phyloP scores from a whole-genome alignment of 2,329 filamentous ascomycete genomes.

The Verticillium klebahnii region DNA sequence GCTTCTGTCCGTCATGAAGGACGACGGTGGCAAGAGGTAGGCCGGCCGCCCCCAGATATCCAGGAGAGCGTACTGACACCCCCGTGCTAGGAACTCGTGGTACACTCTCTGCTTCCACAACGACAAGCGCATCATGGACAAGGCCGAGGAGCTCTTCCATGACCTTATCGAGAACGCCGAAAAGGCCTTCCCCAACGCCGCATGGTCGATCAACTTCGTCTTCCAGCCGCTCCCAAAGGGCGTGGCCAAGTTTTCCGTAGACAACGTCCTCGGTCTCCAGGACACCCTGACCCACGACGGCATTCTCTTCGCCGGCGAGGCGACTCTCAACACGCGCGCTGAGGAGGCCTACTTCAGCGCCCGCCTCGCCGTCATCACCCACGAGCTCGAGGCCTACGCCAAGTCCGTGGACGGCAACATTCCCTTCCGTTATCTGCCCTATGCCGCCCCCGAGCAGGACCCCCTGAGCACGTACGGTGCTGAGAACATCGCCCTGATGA shows the following conservation, averaged over 20 bases:
- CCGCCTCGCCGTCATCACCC: constrained; percentile 22
- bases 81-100: background rate
- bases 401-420: constrained; percentile 12
- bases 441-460: constrained; percentile 23
- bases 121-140: constrained; percentile 1
- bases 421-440: constrained; percentile 30
- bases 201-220: constrained; percentile 12
- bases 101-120: constrained; percentile 6
- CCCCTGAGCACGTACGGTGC: constrained; percentile 24
- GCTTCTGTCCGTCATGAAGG: constrained; percentile 4
- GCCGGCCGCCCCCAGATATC: background rate
- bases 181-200: background rate
- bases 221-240: constrained; percentile 9
- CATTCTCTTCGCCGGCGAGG: background rate
- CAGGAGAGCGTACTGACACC: background rate
- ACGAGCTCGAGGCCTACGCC: constrained; percentile 19
- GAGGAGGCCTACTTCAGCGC: constrained; percentile 20
- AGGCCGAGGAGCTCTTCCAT: constrained; percentile 5
- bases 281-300: background rate
- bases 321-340: constrained; percentile 18
- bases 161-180: background rate
- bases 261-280: constrained; percentile 4
- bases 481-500: constrained; percentile 22
- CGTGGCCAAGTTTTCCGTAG: constrained; percentile 4
- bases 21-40: constrained; percentile 1